Conservation (phyloP, 495 filamentous ascomycete genomes). For the Schizothecium vesticola region DNA sequence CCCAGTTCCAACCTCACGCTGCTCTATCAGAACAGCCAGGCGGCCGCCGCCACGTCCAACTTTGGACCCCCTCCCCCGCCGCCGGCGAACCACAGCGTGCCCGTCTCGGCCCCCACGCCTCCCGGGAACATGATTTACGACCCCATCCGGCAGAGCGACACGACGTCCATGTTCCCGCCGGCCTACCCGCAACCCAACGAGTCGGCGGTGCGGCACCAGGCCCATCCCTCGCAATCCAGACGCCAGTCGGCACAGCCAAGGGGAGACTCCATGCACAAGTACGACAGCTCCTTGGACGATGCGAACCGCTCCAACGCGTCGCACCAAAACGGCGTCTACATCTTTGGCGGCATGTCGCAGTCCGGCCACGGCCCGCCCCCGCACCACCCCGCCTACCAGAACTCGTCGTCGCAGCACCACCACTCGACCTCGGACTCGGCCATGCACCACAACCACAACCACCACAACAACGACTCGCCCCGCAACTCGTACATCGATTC, state of each 20-base stretch:
- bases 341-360: slow-evolving; percentile 17
- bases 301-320: slow-evolving; percentile 17
- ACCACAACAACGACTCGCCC: slow-evolving; percentile 26
- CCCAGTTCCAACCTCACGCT: slow-evolving; percentile 72
- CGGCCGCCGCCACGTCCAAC: slow-evolving; percentile 19
- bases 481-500: slow-evolving; percentile 27
- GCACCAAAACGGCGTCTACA: slow-evolving; percentile 23
- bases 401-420: slow-evolving; percentile 25
- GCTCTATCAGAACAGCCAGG: slow-evolving; percentile 53
- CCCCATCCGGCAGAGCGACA: slow-evolving; percentile 45
- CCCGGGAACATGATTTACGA: slow-evolving; percentile 50
- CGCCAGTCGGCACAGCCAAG: slow-evolving; percentile 24
- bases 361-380: slow-evolving; percentile 10
- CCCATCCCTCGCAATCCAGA: slow-evolving; percentile 17
- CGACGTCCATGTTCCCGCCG: slow-evolving; percentile 37
- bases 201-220: slow-evolving; percentile 38
- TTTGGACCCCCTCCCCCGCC: slow-evolving; percentile 13
- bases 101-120: slow-evolving; percentile 36
- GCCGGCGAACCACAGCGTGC: slow-evolving; percentile 11
- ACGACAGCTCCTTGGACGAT: slow-evolving; percentile 33
- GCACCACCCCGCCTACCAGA: slow-evolving; percentile 17
- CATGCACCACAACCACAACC: slow-evolving; percentile 14
- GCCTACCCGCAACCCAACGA: slow-evolving; percentile 44
- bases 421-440: slow-evolving; percentile 30
- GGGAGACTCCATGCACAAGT: slow-evolving; percentile 34